Evolutionary conservation across 306 rosid genomes (phyloP).

Genomic region (Cyclanthera cordifolia): DNA sequence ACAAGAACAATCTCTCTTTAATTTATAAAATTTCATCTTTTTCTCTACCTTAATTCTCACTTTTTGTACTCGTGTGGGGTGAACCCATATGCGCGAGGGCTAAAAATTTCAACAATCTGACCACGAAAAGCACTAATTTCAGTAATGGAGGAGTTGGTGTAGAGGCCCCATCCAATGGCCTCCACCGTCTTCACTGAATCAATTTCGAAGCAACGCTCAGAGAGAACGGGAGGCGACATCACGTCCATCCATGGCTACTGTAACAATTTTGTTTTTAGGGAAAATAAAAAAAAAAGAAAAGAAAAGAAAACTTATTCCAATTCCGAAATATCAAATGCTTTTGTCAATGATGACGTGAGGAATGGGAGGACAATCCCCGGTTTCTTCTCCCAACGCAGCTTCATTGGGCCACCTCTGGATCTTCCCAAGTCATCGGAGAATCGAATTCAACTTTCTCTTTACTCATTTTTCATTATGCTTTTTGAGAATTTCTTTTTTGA

Average conservation of each 20-base stretch:
- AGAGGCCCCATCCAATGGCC: constrained; percentile 14
- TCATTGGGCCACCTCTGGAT: constrained; percentile 34
- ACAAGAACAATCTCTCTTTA: constrained; percentile 3
- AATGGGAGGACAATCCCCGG: constrained; percentile 27
- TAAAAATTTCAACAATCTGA: background rate
- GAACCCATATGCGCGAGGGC: background rate
- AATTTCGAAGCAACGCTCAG: background rate
- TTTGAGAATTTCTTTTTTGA: background rate
- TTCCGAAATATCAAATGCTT: constrained; percentile 13
- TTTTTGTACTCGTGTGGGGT: constrained; percentile 12
- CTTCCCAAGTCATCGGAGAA: constrained; percentile 57
- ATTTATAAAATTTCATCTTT: background rate
- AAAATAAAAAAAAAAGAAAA: background rate
- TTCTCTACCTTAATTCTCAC: background rate
- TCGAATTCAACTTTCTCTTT: constrained; percentile 6
- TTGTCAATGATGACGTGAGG: constrained; percentile 40
- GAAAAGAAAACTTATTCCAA: too few species aligned
- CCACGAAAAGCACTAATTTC: background rate
- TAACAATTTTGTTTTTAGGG: background rate
- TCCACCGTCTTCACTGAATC: background rate
- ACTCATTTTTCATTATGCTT: background rate
- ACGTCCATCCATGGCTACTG: constrained; percentile 1
- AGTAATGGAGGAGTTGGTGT: constrained; percentile 12
- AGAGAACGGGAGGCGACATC: background rate
- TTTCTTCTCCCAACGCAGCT: constrained; percentile 18